A percentile compares a stretch with the other conserved stretches of the same genome.
Evolutionary conservation across 2,329 filamentous ascomycete species (phyloP).

Genomic region (Albifimbria verrucaria): DNA sequence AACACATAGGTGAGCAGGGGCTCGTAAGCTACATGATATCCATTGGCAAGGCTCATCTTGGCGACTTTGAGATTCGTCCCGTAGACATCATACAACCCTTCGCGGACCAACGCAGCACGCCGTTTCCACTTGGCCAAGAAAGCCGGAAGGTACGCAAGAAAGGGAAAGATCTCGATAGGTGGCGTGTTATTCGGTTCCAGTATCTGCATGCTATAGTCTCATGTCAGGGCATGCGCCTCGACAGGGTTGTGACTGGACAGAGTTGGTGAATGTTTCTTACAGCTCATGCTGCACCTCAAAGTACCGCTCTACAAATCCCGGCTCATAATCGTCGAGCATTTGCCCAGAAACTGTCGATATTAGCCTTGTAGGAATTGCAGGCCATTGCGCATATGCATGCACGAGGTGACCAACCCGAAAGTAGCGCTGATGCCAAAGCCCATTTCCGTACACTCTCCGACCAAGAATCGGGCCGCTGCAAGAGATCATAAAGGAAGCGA

Average conservation of each 20-base stretch:
- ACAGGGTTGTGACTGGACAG: background rate
- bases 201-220: background rate
- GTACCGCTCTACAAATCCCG: background rate
- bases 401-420: background rate
- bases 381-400: background rate
- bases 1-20: background rate
- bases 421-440: background rate
- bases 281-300: background rate
- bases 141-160: background rate
- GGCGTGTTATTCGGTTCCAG: slow-evolving; percentile 1
- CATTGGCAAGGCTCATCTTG: background rate
- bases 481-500: background rate
- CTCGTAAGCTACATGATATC: background rate
- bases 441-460: background rate
- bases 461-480: background rate
- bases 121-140: slow-evolving; percentile 1
- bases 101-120: background rate
- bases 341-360: background rate
- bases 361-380: background rate
- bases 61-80: background rate
- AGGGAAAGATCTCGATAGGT: background rate
- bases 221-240: background rate
- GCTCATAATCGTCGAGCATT: background rate
- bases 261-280: background rate
- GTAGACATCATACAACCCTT: background rate